Evolutionary conservation across 805 yeast species (phyloP), one percentile per base, ranked within the genome.

Genomic region (Saccharomycopsis malanga): DNA sequence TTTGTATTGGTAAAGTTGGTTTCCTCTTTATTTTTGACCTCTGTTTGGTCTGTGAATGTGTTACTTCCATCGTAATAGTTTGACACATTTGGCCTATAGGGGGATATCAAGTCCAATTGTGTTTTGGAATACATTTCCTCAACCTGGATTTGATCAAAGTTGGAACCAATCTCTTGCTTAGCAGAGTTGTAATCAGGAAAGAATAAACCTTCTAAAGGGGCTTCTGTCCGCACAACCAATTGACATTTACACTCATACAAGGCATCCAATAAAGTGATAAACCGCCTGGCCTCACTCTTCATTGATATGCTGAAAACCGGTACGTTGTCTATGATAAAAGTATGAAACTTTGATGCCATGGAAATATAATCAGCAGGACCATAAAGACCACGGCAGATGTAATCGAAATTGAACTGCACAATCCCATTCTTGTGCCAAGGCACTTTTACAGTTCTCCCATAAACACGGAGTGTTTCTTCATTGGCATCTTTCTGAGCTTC

Each of bases 301-400:
- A 70, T 72, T 40, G 63, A 70, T 2, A 74, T 58, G 1, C 77
- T 73, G 62, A 83, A 61, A 4, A 74, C 65, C 0, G 89, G 89
- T 2, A 83, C 77, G 44, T 76, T 64, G 47, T 79, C 82, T 17
- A 83, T 57, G 3, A 83, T 67, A 24, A 83, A 63, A 1, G 80
- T 75, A 27, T 71, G 74, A 58, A 66, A 83, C 20, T 68, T 66
- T 0, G 86, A 75, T 0, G 87, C 81, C 25, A 83, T 58, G 0
- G 87, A 76, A 29, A 83, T 80, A 58, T 79, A 82, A 58, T 83
- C 89, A 2, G 83, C 79, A 0, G 87, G 76, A 0, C 84, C 82
- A 52, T 67, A 73, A 4, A 74, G 62, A 5, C 78, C 77, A 42
- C 66, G 70, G 56, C 87, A 79, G 10, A 83, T 67, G 40, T 77